These are phyloP conservation scores for Lactifluus echinatus DNA, from an alignment of 768 basidiomycete genomes.

Conservation along the genomic window DNA sequence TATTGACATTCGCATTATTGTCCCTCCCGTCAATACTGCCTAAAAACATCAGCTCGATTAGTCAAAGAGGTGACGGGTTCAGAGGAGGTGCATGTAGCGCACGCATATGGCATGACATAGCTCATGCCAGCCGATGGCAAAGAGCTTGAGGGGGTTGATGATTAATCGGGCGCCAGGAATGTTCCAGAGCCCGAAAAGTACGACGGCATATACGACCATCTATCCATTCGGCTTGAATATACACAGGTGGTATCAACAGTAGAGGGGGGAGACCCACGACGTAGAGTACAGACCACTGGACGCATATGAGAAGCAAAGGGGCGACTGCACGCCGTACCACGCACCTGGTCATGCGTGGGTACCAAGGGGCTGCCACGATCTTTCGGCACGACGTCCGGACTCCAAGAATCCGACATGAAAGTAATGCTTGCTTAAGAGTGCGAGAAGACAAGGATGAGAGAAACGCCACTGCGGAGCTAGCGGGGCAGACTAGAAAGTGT, in stretches of 20 bases:
- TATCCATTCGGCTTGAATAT: constrained; percentile 25
- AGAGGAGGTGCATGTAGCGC: constrained; percentile 24
- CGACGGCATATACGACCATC: constrained; percentile 79
- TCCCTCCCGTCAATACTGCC: constrained; percentile 75
- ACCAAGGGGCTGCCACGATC: not conserved
- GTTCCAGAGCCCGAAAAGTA: constrained; percentile 85
- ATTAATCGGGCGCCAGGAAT: constrained; percentile 70
- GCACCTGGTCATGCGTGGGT: constrained; percentile 18
- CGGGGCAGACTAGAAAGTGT: not conserved
- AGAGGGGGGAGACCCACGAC: constrained; percentile 41
- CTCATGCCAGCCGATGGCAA: constrained; percentile 87
- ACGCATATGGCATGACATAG: constrained; percentile 76
- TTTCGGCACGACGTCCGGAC: not conserved
- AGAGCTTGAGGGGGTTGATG: constrained; percentile 79
- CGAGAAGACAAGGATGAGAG: not conserved
- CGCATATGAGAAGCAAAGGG: constrained; percentile 3
- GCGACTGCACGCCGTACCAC: not conserved
- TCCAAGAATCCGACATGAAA: constrained; percentile 11
- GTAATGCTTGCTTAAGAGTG: not conserved
- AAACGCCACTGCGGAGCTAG: constrained; percentile 3
- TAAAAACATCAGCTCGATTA: constrained; percentile 23
- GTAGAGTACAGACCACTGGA: constrained; percentile 64
- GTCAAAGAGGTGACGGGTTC: not conserved
- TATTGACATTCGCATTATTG: constrained; percentile 70
- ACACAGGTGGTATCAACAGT: not conserved